Evolutionary conservation across 306 rosid species (phyloP).

Genomic region (cucumber (Cucumis sativus)): Cucumber_9930_V3 NC_026655.2:27078501-27079000

Average conservation of each 20-base stretch:
- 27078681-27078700: constrained; percentile 52
- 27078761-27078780: constrained; percentile 81
- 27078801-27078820: neutral
- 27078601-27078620: constrained; percentile 53
- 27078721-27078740: constrained; percentile 95
- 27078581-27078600: constrained; percentile 34
- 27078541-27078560: neutral
- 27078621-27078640: constrained; percentile 42
- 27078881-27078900: neutral
- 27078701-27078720: constrained; percentile 48
- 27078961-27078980: neutral
- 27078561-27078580: constrained; percentile 3
- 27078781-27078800: constrained; percentile 2
- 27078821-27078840: neutral
- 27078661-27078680: constrained; percentile 84
- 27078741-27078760: constrained; percentile 66
- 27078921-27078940: neutral
- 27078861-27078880: neutral
- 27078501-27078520: neutral
- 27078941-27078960: neutral
- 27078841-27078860: neutral
- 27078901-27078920: neutral
- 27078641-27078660: constrained; percentile 61
- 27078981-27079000: neutral
- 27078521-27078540: neutral